Percentiles rank a stretch among this genome's conserved stretches.
These are phyloP conservation scores for Curvularia eragrostidis DNA, from an alignment of 2,329 filamentous ascomycete genomes.

Conservation along the genomic window DNA sequence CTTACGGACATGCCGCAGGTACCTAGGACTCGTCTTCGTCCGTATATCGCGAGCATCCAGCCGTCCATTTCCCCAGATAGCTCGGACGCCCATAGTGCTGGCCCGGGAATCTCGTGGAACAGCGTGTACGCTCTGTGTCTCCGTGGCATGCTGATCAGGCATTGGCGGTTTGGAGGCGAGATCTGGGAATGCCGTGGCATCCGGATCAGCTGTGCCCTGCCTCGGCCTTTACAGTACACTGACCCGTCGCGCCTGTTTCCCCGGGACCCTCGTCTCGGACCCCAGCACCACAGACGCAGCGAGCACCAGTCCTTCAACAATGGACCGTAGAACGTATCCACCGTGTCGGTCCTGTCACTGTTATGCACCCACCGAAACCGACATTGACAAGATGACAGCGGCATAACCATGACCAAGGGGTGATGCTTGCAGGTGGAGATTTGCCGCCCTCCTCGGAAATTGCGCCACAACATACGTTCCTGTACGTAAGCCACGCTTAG, in stretches of 20 bases:
- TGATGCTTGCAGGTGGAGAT: not conserved
- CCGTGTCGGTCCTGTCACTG: not conserved
- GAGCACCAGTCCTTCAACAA: not conserved
- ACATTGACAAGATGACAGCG: not conserved
- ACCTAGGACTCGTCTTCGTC: not conserved
- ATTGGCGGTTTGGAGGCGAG: slow-evolving; percentile 6
- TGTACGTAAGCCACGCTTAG: not conserved
- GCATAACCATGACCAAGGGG: not conserved
- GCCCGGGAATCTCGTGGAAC: not conserved
- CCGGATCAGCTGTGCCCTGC: slow-evolving; percentile 9
- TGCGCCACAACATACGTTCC: slow-evolving; percentile 6
- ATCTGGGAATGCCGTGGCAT: slow-evolving; percentile 11
- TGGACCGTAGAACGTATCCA: not conserved
- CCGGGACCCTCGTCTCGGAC: slow-evolving; percentile 3
- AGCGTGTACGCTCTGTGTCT: not conserved
- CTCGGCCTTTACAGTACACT: slow-evolving; percentile 7
- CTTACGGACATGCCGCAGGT: not conserved
- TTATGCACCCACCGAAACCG: not conserved
- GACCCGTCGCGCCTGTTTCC: slow-evolving; percentile 2
- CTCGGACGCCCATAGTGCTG: no score
- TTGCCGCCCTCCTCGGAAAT: not conserved
- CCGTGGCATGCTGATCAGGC: slow-evolving; percentile 1
- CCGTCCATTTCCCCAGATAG: not conserved
- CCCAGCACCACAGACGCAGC: slow-evolving; percentile 1
- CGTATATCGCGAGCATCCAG: not conserved